Evolutionary conservation across 192 early-diverging fungal species (phyloP).

Genomic region (Backusella tuberculispora): DNA sequence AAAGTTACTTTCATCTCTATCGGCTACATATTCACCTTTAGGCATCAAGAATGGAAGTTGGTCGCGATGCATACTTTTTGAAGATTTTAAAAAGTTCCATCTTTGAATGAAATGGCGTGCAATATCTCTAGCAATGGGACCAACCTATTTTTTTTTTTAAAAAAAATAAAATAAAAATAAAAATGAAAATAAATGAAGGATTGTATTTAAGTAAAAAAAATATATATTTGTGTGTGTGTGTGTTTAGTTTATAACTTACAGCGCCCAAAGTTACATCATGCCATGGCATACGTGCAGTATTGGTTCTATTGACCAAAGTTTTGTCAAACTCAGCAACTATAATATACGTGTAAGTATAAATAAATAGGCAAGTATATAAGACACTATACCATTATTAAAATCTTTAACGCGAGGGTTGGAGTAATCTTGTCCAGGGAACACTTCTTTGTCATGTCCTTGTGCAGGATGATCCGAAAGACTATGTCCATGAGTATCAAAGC

Average conservation of each 20-base stretch:
- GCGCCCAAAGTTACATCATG: constrained; percentile 83
- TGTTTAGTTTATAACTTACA: constrained; percentile 33
- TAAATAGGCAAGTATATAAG: neutral
- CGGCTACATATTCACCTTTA: constrained; percentile 73
- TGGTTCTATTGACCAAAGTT: constrained; percentile 45
- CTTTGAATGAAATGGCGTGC: constrained; percentile 89
- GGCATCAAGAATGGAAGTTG: constrained; percentile 70
- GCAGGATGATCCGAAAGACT: constrained; percentile 70
- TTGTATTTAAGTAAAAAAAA: neutral
- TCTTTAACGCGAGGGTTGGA: constrained; percentile 87
- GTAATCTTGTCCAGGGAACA: constrained; percentile 85
- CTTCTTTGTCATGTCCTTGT: constrained; percentile 41
- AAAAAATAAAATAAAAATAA: neutral
- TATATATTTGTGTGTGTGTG: no score
- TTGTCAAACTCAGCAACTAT: constrained; percentile 32
- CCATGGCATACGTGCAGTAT: constrained; percentile 82
- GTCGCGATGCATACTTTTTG: constrained; percentile 62
- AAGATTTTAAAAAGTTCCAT: constrained; percentile 85
- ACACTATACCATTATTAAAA: constrained; percentile 55
- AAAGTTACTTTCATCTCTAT: constrained; percentile 57
- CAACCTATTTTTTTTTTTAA: constrained; percentile 43
- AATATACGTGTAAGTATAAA: neutral
- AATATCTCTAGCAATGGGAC: constrained; percentile 76
- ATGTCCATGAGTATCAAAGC: constrained; percentile 85
- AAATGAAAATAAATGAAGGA: neutral